Evolutionary conservation across 257 asterid species (phyloP).

Genomic region (Solanum pennellii): DNA sequence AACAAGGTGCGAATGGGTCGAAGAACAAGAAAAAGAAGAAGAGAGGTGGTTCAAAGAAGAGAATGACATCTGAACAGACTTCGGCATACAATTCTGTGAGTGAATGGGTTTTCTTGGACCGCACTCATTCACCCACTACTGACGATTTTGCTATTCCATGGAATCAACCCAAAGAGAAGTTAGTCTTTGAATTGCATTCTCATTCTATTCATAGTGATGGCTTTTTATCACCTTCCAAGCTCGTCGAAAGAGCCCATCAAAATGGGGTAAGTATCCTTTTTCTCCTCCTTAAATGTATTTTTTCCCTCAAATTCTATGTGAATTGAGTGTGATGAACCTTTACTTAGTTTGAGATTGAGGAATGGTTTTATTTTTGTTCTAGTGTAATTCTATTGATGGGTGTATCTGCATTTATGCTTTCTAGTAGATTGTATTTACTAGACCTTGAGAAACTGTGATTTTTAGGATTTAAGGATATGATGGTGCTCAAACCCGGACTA

Average conservation of each 20-base stretch:
- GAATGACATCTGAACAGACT: conserved; percentile 70
- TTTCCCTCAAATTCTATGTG: not conserved
- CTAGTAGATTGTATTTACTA: not conserved
- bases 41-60: conserved; percentile 92
- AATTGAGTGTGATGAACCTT: not conserved
- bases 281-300: not conserved
- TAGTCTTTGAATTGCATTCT: conserved; percentile 73
- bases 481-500: not conserved
- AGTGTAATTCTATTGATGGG: not conserved
- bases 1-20: conserved; percentile 9
- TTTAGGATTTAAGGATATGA: not conserved
- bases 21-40: conserved; percentile 75
- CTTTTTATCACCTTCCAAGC: conserved; percentile 82
- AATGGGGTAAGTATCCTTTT: conserved; percentile 50
- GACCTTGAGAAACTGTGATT: not conserved
- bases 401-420: not conserved
- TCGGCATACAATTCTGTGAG: conserved; percentile 71
- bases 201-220: conserved; percentile 94
- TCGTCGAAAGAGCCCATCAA: conserved; percentile 91
- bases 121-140: conserved; percentile 12
- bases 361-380: not conserved
- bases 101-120: conserved; percentile 81
- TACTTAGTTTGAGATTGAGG: not conserved
- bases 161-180: conserved; percentile 66
- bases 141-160: conserved; percentile 71